These are phyloP conservation scores for Aspergillus nidulans DNA, from an alignment of 495 filamentous ascomycete species.

Conservation along the genomic window DNA sequence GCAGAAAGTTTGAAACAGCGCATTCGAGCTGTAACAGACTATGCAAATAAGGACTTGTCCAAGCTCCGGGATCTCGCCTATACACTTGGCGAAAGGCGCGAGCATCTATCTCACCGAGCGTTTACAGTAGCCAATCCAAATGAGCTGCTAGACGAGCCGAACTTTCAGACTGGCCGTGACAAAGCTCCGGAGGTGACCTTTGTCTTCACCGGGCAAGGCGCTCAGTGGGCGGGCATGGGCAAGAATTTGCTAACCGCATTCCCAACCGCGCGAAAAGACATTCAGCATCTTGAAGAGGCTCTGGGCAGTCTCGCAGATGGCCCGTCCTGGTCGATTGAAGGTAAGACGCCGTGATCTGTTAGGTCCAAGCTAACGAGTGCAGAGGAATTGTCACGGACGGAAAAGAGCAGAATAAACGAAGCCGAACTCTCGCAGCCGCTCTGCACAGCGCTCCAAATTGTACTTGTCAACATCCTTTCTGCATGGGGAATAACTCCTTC, in stretches of 20 bases:
- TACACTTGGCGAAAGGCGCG: background rate
- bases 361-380: background rate
- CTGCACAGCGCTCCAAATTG: slow-evolving; percentile 31
- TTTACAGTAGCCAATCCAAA: background rate
- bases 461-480: slow-evolving; percentile 8
- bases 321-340: slow-evolving; percentile 1
- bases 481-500: slow-evolving; percentile 5
- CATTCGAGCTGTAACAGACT: background rate
- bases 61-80: slow-evolving; percentile 1
- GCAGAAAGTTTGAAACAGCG: background rate
- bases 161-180: background rate
- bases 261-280: background rate
- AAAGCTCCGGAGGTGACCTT: slow-evolving; percentile 6
- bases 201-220: slow-evolving; percentile 18
- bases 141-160: background rate
- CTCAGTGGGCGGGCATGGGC: slow-evolving; percentile 27
- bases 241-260: slow-evolving; percentile 7
- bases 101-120: background rate
- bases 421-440: slow-evolving; percentile 22
- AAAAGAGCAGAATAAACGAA: background rate
- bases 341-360: background rate
- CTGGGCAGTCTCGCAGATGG: background rate
- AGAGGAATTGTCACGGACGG: background rate
- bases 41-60: background rate
- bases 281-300: background rate